Conservation (phyloP, 2,329 filamentous ascomycete species). For the Fusarium avenaceum region DNA sequence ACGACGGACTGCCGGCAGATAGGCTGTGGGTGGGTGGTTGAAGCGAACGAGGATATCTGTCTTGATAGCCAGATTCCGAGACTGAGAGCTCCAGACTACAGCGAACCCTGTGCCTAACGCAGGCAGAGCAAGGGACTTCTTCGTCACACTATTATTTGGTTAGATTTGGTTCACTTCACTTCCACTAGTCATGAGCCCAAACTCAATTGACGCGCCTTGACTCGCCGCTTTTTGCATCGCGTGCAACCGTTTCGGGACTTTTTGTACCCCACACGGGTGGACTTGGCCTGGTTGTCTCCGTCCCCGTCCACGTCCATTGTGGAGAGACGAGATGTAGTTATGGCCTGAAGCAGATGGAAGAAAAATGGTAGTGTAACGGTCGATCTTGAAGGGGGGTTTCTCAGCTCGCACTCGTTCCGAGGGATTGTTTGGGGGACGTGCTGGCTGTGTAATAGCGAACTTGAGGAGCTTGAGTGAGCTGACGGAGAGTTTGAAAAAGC, state of each 20-base stretch:
- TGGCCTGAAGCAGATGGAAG: background rate
- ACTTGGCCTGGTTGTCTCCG: constrained; percentile 1
- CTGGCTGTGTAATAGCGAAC: no score
- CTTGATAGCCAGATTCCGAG: background rate
- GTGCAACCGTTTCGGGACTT: constrained; percentile 38
- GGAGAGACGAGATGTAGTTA: no score
- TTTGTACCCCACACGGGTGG: constrained; percentile 35
- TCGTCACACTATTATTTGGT: constrained; percentile 16
- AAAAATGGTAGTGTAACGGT: background rate
- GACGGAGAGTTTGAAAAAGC: constrained; percentile 9
- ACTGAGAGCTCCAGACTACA: constrained; percentile 28
- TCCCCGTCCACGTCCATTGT: constrained; percentile 14
- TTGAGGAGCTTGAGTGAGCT: background rate
- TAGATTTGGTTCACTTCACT: background rate
- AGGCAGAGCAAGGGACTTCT: constrained; percentile 28
- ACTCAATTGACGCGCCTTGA: constrained; percentile 12
- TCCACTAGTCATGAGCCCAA: background rate
- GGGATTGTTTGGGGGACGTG: background rate
- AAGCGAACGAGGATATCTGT: constrained; percentile 8
- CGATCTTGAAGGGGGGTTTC: background rate
- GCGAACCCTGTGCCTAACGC: constrained; percentile 26
- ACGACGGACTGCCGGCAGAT: constrained; percentile 10
- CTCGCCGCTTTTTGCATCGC: constrained; percentile 33
- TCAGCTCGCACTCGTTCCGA: constrained; percentile 32
- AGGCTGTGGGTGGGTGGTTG: constrained; percentile 11